Base-by-base conservation (phyloP, 805 yeast species). In the Candida railenensis region DNA sequence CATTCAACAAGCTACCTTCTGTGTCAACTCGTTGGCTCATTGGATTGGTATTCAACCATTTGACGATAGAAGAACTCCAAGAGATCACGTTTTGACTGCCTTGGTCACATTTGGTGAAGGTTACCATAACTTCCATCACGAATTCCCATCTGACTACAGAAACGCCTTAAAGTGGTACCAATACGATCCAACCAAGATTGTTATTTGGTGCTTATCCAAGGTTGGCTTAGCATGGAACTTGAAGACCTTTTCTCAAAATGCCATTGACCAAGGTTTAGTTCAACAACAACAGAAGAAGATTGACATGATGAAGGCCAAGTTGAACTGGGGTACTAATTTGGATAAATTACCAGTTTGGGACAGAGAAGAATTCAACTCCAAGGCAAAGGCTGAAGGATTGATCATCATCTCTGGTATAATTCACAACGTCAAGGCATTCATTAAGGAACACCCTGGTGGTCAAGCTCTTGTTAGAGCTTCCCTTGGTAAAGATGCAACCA, bases 71-170 rank as follows among this genome's bases (percentile, higher is more conserved):
- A 82, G 91, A 78, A 85, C 92, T 30, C 94, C 94, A 55, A 78
- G 94, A 69, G 92, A 87, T 67, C 90, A 86, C 66, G 79, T 82
- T 62, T 59, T 87, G 51, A 86, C 94, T 43, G 94, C 94, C 3
- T 70, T 87, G 49, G 89, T 86, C 48, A 87, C 95, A 0, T 86
- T 87, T 59, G 95, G 95, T 67, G 95, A 87, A 70, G 95, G 95
- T 52, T 86, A 87, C 75, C 94, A 87, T 62, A 87, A 87, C 70
- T 87, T 87, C 82, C 95, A 87, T 67, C 95, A 87, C 65, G 95
- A 87, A 73, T 87, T 87, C 78, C 94, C 95, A 58, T 79, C 88
- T 16, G 95, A 87, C 70, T 87, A 87, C 78, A 81, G 95, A 78
- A 87, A 87, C 62, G 94, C 94, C 16, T 76, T 87, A 62, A 84